Percentiles rank a stretch among this genome's conserved stretches.
These are phyloP conservation scores for Hanseniaspora jakobsenii DNA, from an alignment of 805 yeast species.

Conservation along the genomic window DNA sequence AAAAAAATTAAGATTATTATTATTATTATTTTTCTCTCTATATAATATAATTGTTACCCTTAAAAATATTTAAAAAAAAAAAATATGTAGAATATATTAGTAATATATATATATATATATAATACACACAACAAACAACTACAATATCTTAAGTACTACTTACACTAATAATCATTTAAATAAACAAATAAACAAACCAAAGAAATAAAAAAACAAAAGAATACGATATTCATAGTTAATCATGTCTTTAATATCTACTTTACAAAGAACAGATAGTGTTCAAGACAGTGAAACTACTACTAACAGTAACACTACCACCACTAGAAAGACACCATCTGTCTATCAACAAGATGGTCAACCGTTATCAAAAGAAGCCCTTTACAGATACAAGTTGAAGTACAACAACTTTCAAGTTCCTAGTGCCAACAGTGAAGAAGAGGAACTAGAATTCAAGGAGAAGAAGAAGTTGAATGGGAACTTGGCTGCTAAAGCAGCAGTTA, in stretches of 20 bases:
- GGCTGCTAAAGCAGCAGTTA: conserved; percentile 61
- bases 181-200: background rate
- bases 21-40: no score
- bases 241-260: conserved; percentile 28
- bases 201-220: background rate
- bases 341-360: conserved; percentile 64
- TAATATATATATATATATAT: no score
- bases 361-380: conserved; percentile 59
- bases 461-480: conserved; percentile 49
- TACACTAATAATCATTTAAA: no score
- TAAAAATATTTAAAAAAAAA: no score
- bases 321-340: conserved; percentile 19
- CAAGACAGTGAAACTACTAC: conserved; percentile 11
- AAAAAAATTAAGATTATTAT: no score
- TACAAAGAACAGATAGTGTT: conserved; percentile 11
- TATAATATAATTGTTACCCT: no score
- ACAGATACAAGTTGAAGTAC: conserved; percentile 59
- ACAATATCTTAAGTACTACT: no score
- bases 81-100: no score
- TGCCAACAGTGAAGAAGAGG: conserved; percentile 34
- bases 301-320: conserved; percentile 2
- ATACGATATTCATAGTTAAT: background rate
- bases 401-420: conserved; percentile 41
- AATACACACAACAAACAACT: no score
- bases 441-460: conserved; percentile 34